Percentiles rank a stretch among this genome's conserved stretches.
Conservation (phyloP, 1,284 basidiomycete species). For the Cryptococcus sp. region DNA sequence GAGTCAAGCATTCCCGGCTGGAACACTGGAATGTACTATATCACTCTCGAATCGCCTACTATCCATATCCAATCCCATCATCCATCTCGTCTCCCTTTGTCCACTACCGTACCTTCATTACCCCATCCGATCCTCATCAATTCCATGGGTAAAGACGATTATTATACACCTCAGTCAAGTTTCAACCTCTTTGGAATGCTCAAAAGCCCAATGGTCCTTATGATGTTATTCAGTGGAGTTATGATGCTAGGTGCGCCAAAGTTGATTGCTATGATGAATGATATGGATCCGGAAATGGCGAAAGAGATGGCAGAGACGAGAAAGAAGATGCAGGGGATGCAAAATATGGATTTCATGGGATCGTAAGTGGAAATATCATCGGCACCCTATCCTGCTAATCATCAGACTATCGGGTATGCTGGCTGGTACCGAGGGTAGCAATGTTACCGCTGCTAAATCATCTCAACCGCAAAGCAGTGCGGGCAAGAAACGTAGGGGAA, state of each 20-base stretch:
- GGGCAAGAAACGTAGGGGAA: constrained; percentile 14
- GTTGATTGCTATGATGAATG: constrained; percentile 55
- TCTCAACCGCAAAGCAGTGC: background rate
- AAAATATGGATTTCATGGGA: constrained; percentile 49
- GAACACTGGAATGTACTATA: constrained; percentile 3
- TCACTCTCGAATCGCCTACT: constrained; percentile 1
- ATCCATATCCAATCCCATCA: constrained; percentile 58
- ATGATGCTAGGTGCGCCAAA: constrained; percentile 77
- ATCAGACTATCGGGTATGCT: constrained; percentile 25
- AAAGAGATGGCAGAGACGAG: constrained; percentile 67
- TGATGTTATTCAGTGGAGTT: constrained; percentile 66
- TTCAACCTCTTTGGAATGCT: constrained; percentile 75
- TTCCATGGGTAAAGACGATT: constrained; percentile 61
- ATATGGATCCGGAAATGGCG: constrained; percentile 68
- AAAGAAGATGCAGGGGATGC: constrained; percentile 57
- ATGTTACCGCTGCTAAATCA: background rate
- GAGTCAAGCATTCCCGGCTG: constrained; percentile 19
- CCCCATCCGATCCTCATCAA: constrained; percentile 61
- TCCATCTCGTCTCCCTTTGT: constrained; percentile 61
- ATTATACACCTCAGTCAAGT: constrained; percentile 59
- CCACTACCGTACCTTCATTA: constrained; percentile 59
- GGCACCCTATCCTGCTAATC: background rate
- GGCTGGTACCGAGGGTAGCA: constrained; percentile 4
- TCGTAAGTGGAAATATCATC: constrained; percentile 27
- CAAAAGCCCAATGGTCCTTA: constrained; percentile 79